Evolutionary conservation across 352 stramenopile species (phyloP).

Genomic region (Salisapilia sapeloensis): DNA sequence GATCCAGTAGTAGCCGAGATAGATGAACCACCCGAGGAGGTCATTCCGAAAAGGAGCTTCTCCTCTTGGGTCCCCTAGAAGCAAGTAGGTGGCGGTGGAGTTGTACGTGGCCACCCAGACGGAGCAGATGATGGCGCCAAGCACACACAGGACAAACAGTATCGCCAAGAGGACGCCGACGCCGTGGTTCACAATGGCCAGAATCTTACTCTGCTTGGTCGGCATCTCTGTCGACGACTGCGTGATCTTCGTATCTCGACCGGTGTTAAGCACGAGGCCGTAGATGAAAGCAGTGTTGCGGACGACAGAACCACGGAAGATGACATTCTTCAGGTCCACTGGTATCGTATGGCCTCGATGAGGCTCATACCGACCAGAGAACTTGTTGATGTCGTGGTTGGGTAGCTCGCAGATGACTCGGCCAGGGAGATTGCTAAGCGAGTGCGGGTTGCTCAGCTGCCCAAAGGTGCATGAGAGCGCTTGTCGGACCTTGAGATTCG

Average conservation of each 20-base stretch:
- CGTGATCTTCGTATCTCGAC: constrained; percentile 80
- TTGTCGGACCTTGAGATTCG: constrained; percentile 76
- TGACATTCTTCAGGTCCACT: constrained; percentile 76
- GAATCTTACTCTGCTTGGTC: constrained; percentile 66
- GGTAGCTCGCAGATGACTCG: constrained; percentile 58
- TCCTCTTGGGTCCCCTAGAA: constrained; percentile 42
- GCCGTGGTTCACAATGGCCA: constrained; percentile 66
- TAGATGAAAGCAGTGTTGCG: constrained; percentile 69
- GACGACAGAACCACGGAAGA: constrained; percentile 63
- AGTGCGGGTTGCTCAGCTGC: constrained; percentile 50
- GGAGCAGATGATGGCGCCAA: constrained; percentile 49
- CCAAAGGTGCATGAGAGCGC: constrained; percentile 70
- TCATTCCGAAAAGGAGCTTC: constrained; percentile 52
- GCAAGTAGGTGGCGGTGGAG: constrained; percentile 41
- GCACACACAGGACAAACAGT: constrained; percentile 42
- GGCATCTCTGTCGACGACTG: constrained; percentile 56
- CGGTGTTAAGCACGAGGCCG: constrained; percentile 69
- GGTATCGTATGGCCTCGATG: constrained; percentile 62
- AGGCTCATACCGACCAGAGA: constrained; percentile 58
- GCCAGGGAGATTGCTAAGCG: constrained; percentile 43
- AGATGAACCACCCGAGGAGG: constrained; percentile 48
- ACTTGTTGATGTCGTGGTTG: constrained; percentile 81
- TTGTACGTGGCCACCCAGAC: constrained; percentile 48
- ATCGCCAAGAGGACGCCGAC: constrained; percentile 66
- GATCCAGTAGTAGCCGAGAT: constrained; percentile 81